Percentiles rank a stretch among this genome's conserved stretches.
Evolutionary conservation across 2,329 filamentous ascomycete genomes (phyloP).

Genomic region (Phialemonium atrogriseum): DNA sequence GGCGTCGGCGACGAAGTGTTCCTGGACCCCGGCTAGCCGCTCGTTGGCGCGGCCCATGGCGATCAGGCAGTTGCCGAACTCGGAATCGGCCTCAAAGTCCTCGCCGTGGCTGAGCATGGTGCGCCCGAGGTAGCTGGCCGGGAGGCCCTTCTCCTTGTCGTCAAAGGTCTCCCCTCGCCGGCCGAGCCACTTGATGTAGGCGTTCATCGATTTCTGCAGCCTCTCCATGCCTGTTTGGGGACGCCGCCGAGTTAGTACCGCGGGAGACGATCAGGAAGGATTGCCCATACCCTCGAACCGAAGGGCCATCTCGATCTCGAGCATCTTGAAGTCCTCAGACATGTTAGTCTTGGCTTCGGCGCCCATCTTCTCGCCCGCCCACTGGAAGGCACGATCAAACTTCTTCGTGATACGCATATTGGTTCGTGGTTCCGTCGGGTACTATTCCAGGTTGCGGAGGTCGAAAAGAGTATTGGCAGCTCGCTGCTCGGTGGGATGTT

Average conservation of each 20-base stretch:
- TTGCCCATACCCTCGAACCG: slow-evolving; percentile 75
- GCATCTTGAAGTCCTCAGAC: slow-evolving; percentile 81
- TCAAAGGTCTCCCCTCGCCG: slow-evolving; percentile 72
- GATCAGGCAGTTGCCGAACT: slow-evolving; percentile 81
- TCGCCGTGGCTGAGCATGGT: slow-evolving; percentile 86
- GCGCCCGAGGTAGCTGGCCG: slow-evolving; percentile 70
- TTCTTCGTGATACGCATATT: slow-evolving; percentile 65
- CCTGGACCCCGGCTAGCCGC: slow-evolving; percentile 76
- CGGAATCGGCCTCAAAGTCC: slow-evolving; percentile 84
- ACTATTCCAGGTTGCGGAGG: not conserved
- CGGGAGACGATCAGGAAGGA: not conserved
- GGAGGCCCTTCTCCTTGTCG: slow-evolving; percentile 80
- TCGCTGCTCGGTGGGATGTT: too few relatives aligned
- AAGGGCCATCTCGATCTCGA: slow-evolving; percentile 85
- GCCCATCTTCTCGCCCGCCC: slow-evolving; percentile 95
- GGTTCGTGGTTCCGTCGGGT: slow-evolving; percentile 2
- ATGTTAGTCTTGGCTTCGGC: slow-evolving; percentile 78
- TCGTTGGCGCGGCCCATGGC: slow-evolving; percentile 81
- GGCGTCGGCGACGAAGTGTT: slow-evolving; percentile 69
- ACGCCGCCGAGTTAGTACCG: slow-evolving; percentile 8
- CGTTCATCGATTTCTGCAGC: slow-evolving; percentile 75
- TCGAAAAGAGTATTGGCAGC: slow-evolving; percentile 1
- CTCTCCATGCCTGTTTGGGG: slow-evolving; percentile 72
- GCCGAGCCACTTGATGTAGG: slow-evolving; percentile 81
- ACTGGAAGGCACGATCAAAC: slow-evolving; percentile 93